Evolutionary conservation across 495 filamentous ascomycete genomes (phyloP), one percentile per base, ranked within the genome.

Genomic region (Penicillium bialowiezense): DNA sequence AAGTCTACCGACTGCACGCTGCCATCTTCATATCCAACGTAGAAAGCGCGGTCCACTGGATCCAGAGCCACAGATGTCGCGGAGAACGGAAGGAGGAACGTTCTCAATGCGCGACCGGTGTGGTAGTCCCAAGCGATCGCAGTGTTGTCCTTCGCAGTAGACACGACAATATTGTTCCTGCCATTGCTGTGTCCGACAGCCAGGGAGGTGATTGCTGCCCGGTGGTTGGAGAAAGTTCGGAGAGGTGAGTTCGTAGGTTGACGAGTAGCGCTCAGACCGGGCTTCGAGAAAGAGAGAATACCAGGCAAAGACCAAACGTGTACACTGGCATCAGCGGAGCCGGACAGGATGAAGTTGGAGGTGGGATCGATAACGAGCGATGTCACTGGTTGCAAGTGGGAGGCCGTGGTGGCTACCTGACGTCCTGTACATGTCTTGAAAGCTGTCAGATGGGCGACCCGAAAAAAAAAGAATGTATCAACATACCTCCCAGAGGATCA

Each of bases 401-500:
- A 85, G 45, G 87, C 79, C 8, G 87, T 82, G n/a, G 93, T 95
- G 14, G 88, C 86, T 39, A 96, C 79, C 71, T 91, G 86, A 59
- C 93, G 80, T 26, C 92, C 93, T 21, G 90, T 95, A 52, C 83
- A 86, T 54, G 84, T 83, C 89, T 95, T 69, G 33, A 24, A 46
- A 41, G 20, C 31, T 21, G 23, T 52, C n/a, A 47, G 29, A 41
- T 3, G 7, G 12, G 38, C n/a, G 15, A 9, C 42, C 56, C 44
- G 31, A 14, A 34, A 18, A 29, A 15, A 20, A 13, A 17, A 28
- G 15, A 51, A 24, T 37, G 7, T 38, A 42, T 40, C 19, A 44
- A 71, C 75, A 55, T 60, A 93, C 90, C 87, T 98, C 93, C 93
- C 93, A 98, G 9, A 95, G 65, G 58, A 95, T 86, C 48, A 97